Evolutionary conservation across 225 moss, liverwort and hornwort genomes (phyloP), one percentile per base, ranked within the genome.

Genomic region (Bryoerythrophyllum caledonicum): DNA sequence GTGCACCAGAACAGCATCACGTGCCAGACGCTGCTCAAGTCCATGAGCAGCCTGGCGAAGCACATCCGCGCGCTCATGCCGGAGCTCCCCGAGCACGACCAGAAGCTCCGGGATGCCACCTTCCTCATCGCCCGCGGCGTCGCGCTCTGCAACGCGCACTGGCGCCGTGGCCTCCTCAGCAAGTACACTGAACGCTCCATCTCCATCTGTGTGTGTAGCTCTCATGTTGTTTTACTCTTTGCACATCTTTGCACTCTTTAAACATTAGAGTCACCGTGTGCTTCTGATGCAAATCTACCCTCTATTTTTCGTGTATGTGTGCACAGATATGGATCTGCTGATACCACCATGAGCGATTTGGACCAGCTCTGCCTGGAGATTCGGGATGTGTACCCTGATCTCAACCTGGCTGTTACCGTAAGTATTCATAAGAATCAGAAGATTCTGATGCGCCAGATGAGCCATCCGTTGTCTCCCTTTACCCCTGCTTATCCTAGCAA

Each of bases 401-500:
- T 90, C 37, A 83, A 69, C 72, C 73, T 92, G 74, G 67, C 90
- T 61, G 80, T 84, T n/a, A 69, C 74, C 24, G 83, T 83, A 78
- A 67, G 67, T 24, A 77, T 86, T 37, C 78, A 81, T 14, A 81
- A 78, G 46, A 79, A 75, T n/a, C 88, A 72, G 55, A 70, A 84
- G 62, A 54, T 63, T 49, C 60, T 90, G 73, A 73, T 77, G 48
- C 78, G 85, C 64, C 88, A 92, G 76, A 79, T 68, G 49, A 90
- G 88, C 68, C 85, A 86, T 68, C 82, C 84, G 17, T 69, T 92
- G 81, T 83, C 90, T 52, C 90, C 88, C 60, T 80, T 83, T 63
- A 85, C 82, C 55, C 92, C 88, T 27, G 80, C 79, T 54, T 92
- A 85, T 74, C 90, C 90, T 27, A 76, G 70, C 63, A 86, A 86